Evolutionary conservation across 805 yeast species (phyloP), one percentile per base, ranked within the genome.

Genomic region (Candida yuanshanica): DNA sequence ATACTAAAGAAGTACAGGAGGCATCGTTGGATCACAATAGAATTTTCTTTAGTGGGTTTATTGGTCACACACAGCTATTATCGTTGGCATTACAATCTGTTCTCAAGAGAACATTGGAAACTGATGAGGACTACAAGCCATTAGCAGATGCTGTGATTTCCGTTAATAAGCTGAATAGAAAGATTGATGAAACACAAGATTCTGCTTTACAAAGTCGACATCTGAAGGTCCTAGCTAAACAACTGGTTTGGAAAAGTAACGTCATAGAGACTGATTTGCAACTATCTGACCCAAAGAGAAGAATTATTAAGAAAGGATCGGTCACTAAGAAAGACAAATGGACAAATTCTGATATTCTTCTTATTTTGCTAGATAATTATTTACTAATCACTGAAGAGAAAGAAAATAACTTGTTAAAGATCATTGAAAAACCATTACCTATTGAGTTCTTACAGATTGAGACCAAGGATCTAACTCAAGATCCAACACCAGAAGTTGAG

Each of bases 321-420:
- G 71, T 83, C 14, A 51, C 65, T 2, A 69, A 82, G 41, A 77
- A 81, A 44, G 93, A 83, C 37, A 64, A 79, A 51, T 75, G 79
- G 66, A 64, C 79, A 23, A 81, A 80, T 31, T 69, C 83, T 31
- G 63, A 67, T 7, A 65, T 71, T 0, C 61, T 67, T 1, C 51
- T 83, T 20, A 75, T 85, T 16, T 61, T 87, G 22, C 61, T 87
- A 39, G 95, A 87, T 55, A 84, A 87, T 52, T 84, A 70, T 50
- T 60, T 87, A 34, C 54, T 87, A 24, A 71, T 87, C 1, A 80
- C 86, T 1, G 81, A 86, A 32, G 69, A 69, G 36, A 59, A 73
- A 3, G 65, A 66, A 8, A 73, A 70, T 35, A 60, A 52, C 27
- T 51, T 49, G 14, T 69, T 56, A 35, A 69, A 69, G 47, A 69